A percentile compares a stretch with the other conserved stretches of the same genome.
Evolutionary conservation across 768 basidiomycete genomes (phyloP).

Genomic region (Tremella yokohamensis): DNA sequence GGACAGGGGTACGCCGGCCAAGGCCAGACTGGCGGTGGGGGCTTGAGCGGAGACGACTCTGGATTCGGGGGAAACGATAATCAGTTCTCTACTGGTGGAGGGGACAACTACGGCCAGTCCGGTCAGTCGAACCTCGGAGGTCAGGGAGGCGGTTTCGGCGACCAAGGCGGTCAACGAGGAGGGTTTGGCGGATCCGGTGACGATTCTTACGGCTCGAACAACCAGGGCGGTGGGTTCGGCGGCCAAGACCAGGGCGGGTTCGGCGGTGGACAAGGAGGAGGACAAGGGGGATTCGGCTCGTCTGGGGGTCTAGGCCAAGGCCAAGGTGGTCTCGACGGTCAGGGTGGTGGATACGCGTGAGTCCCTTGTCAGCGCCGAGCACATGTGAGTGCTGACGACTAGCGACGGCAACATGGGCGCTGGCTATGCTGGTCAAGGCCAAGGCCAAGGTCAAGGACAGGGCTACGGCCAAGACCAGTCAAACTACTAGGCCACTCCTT

Average conservation of each 20-base stretch:
- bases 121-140: background rate
- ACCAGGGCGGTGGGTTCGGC: background rate
- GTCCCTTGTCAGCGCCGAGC: background rate
- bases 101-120: slow-evolving; percentile 9
- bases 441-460: background rate
- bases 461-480: no score
- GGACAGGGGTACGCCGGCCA: background rate
- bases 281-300: slow-evolving; percentile 6
- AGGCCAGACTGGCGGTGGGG: background rate
- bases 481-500: no score
- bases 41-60: slow-evolving; percentile 1
- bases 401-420: slow-evolving; percentile 4
- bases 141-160: background rate
- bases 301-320: background rate
- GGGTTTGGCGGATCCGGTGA: background rate
- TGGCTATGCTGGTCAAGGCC: background rate
- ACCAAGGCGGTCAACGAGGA: slow-evolving; percentile 2
- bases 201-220: background rate
- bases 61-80: background rate
- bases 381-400: background rate
- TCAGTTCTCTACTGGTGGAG: background rate
- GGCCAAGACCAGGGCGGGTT: slow-evolving; percentile 6
- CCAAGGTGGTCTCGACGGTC: slow-evolving; percentile 1
- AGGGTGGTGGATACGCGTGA: slow-evolving; percentile 3
- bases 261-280: slow-evolving; percentile 6